Evolutionary conservation across 2,329 filamentous ascomycete species (phyloP).

Genomic region (Beauveria pseudobassiana): DNA sequence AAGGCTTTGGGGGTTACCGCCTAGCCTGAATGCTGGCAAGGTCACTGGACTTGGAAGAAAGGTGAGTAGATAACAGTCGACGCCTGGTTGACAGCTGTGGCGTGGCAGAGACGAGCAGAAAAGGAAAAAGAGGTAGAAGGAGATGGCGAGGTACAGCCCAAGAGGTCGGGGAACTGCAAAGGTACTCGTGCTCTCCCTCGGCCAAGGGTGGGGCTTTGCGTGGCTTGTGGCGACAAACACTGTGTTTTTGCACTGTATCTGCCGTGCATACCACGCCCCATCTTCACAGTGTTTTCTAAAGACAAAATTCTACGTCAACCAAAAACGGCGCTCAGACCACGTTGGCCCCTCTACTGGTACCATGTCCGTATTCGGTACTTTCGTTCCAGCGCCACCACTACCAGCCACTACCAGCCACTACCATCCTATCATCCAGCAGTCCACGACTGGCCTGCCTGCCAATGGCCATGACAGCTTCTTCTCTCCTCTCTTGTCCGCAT

Average conservation of each 20-base stretch:
- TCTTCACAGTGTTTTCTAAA: not conserved
- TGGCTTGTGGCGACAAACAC: not conserved
- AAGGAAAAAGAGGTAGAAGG: not conserved
- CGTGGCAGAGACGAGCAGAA: not conserved
- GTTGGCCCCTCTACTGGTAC: not conserved
- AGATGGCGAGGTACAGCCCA: not conserved
- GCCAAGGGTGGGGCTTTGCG: not conserved
- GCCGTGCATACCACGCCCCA: not conserved
- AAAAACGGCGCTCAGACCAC: not conserved
- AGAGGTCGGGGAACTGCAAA: conserved; percentile 5
- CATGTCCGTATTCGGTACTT: conserved; percentile 7
- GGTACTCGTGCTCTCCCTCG: not conserved
- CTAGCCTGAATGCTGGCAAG: conserved; percentile 7
- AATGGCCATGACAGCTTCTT: not conserved
- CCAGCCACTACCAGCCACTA: not conserved
- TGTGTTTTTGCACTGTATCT: not conserved
- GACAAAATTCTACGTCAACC: not conserved
- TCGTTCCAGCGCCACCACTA: not conserved
- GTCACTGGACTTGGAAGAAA: conserved; percentile 5
- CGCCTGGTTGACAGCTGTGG: too few species aligned
- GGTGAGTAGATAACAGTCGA: not conserved
- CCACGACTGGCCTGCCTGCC: too few species aligned
- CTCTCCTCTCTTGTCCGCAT: not conserved
- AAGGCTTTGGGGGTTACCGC: conserved; percentile 18
- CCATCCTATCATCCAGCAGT: too few species aligned